Percentiles rank a stretch among this genome's conserved stretches.
phyloP scores from a whole-genome alignment of 129 eudicot species.

The Sambucus nigra region DNA sequence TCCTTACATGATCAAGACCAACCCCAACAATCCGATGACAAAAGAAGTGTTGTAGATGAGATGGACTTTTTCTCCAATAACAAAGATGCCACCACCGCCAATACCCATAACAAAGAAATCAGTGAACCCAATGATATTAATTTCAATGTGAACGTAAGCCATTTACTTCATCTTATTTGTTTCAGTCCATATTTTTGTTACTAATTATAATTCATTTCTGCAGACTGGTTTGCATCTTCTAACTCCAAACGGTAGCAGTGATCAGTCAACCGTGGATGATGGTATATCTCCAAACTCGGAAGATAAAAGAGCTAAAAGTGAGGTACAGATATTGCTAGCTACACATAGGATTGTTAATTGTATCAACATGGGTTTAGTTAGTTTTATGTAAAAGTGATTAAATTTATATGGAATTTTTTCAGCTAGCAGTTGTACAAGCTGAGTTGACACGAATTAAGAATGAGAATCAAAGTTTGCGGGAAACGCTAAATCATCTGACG shows the following conservation, averaged over 20 bases:
- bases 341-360: too few relatives aligned
- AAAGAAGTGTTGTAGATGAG: constrained; percentile 24
- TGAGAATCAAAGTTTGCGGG: constrained; percentile 45
- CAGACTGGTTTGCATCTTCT: constrained; percentile 66
- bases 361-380: not conserved
- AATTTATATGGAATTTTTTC: not conserved
- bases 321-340: constrained; percentile 33
- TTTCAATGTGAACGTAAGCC: constrained; percentile 52
- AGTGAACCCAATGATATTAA: constrained; percentile 7
- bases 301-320: constrained; percentile 43
- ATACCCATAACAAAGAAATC: not conserved
- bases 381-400: not conserved
- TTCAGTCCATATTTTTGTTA: not conserved
- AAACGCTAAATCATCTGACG: constrained; percentile 38
- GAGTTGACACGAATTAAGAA: constrained; percentile 36
- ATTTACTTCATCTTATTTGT: not conserved
- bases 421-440: constrained; percentile 44
- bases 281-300: constrained; percentile 48
- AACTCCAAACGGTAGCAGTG: constrained; percentile 48
- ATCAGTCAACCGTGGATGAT: constrained; percentile 55
- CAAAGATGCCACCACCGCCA: constrained; percentile 6
- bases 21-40: not conserved
- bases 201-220: not conserved
- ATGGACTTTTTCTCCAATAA: constrained; percentile 57
- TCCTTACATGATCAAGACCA: constrained; percentile 5